Base-by-base conservation (phyloP, 352 stramenopile genomes). In the Hyphochytrium catenoides region DNA sequence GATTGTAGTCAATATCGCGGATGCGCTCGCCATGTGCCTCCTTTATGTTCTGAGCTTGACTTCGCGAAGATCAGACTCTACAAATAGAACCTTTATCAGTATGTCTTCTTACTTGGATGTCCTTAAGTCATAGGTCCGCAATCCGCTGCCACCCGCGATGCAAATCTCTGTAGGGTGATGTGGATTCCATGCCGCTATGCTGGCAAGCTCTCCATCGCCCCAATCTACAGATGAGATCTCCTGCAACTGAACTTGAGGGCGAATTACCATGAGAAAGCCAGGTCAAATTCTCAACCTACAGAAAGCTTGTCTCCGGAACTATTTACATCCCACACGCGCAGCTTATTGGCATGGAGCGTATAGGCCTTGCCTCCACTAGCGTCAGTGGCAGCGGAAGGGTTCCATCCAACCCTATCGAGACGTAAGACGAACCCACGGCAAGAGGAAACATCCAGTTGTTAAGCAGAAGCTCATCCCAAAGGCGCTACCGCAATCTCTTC, bases 1-100 rank as follows among this genome's bases (percentile, higher is more conserved):
- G 90, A 59, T 97, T 97, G 55, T 93, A 96, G 57, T 95, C 79
- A 8, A 98, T 46, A 51, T 91, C 76, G 2, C 74, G 30, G 5
- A 58, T 54, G n/a, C 53, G 55, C 14, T 46, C 52, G 3, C 57
- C 26, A 39, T 82, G 66, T 46, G 74, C 60, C 24, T 78, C 50
- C 29, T 67, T 52, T 9, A 75, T 51, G 28, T n/a, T 29, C 31
- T 50, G 26, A 14, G 34, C 36, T 8, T 28, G 9, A 18, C 40
- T 46, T 27, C 4, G 11, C 4, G 2, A 0, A 3, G n/a, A 22
- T 39, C 47, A 44, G 7, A 40, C 27, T 50, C 39, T 35, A 60
- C 54, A 7, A 45, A 44, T 6, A 59, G 47, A 19, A n/a, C 44
- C 26, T 66, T 48, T 12, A 51, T 31, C 22, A 35, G 8, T 22